phyloP scores from a whole-genome alignment of 495 filamentous ascomycete species.

The Letharia columbiana region DNA sequence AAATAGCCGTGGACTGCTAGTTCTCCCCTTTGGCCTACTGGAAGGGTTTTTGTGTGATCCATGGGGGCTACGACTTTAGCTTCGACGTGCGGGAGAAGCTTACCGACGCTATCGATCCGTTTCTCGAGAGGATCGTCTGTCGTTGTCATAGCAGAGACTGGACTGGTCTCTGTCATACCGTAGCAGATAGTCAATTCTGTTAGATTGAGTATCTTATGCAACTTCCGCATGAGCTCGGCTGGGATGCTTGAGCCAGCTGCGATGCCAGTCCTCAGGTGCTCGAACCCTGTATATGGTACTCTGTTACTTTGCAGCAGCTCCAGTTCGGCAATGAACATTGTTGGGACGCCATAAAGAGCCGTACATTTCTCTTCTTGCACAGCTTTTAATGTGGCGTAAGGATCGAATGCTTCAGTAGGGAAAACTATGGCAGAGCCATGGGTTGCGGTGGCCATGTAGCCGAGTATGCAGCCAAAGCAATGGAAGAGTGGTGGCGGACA shows the following conservation, averaged over 20 bases:
- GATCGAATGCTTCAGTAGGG: conserved; percentile 80
- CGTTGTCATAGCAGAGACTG: conserved; percentile 85
- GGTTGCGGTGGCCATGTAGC: conserved; percentile 90
- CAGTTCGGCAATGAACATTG: conserved; percentile 90
- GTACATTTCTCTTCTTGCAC: conserved; percentile 71
- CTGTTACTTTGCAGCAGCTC: conserved; percentile 55
- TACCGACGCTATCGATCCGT: conserved; percentile 67
- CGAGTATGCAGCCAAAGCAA: conserved; percentile 85
- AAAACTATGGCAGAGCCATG: conserved; percentile 81
- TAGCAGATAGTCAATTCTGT: conserved; percentile 90
- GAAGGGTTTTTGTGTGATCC: conserved; percentile 50
- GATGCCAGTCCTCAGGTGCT: conserved; percentile 75
- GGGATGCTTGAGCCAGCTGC: conserved; percentile 84
- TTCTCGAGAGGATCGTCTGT: conserved; percentile 74
- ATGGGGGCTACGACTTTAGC: conserved; percentile 71
- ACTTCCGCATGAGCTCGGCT: conserved; percentile 68
- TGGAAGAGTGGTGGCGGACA: conserved; percentile 87
- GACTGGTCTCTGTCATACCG: conserved; percentile 95
- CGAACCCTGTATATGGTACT: conserved; percentile 50
- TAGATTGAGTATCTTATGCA: conserved; percentile 70
- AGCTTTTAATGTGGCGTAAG: conserved; percentile 57
- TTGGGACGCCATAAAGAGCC: conserved; percentile 86
- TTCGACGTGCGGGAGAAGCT: conserved; percentile 69
- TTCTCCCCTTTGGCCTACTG: conserved; percentile 63
- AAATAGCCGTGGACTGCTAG: conserved; percentile 78